Base-by-base conservation (phyloP, 2,329 filamentous ascomycete genomes). In the Diaporthe sp. region DNA sequence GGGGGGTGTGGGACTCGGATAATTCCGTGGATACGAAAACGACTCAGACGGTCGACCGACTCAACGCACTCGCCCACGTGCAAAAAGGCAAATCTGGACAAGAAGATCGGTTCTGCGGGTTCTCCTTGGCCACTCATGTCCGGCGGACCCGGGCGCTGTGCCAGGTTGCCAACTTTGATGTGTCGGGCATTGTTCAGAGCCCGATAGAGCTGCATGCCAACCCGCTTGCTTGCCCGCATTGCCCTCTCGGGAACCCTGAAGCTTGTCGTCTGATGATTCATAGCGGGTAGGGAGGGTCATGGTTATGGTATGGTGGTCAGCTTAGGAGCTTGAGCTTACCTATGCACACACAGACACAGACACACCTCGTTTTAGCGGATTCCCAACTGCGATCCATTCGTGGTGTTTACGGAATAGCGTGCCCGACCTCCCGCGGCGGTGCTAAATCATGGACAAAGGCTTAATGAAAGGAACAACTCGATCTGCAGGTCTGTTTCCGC, bases 241-340 rank as follows among this genome's bases (percentile, higher is more conserved):
- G 22, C 22, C 37, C 32, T 19, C 8, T 17, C 17, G 32, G 39
- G 32, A 44, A 37, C 44, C 47, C 47, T 53, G 63, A 39, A 68
- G 63, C 63, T 68, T 53, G 32, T 68, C 44, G 63, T 68, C 47
- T 22, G 47, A 68, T 68, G 63, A 68, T 68, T 68, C 63, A 68
- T 39, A 37, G 44, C 7, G 15, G 63, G 63, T 30, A 37, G 22
- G 35, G 44, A 8, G 44, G 19, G 7, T 22, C 44, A 50, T 51
- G 63, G 44, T 51, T 17, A 66, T 51, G 32, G 5, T 9, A 35
- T 35, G 63, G 63, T 66, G 63, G 63, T 66, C 63, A 51, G 63
- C 44, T 30, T 22, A 51, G 30, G 37, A 53, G 63, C 63, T 68
- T 53, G 63, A 53, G 63, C 63, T 68, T 51, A 68, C 44, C 47